phyloP scores from a whole-genome alignment of 75 land plant species.

The Sequoiadendron giganteum region DNA sequence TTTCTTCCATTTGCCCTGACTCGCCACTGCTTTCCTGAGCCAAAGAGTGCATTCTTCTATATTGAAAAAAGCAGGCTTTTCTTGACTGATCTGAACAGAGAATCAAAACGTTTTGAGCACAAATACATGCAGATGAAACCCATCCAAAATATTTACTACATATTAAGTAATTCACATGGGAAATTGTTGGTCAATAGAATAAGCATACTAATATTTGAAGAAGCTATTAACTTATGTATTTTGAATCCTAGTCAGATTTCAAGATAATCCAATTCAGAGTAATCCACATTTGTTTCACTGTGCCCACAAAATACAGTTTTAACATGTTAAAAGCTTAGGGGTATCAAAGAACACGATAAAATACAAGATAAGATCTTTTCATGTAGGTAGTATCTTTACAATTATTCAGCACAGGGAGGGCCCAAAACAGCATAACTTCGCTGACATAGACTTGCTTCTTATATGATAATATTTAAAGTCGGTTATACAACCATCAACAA shows the following conservation, averaged over 20 bases:
- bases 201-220: background rate
- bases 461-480: no score
- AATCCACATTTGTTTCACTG: background rate
- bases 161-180: background rate
- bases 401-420: no score
- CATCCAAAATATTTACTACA: background rate
- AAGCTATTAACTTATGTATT: background rate
- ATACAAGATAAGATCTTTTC: no score
- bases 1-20: background rate
- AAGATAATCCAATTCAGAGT: background rate
- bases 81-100: background rate
- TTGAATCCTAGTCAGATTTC: background rate
- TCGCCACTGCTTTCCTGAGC: background rate
- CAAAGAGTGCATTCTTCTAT: background rate
- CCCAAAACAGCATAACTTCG: no score
- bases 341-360: background rate
- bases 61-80: background rate
- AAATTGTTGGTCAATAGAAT: background rate
- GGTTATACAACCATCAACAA: no score
- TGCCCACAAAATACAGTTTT: background rate
- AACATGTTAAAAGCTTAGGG: background rate
- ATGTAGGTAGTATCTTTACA: no score
- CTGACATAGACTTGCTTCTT: no score
- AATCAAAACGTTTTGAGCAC: background rate
- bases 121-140: background rate